Base-by-base conservation (phyloP, 805 yeast genomes). In the Jamesozyma hellenica region DNA sequence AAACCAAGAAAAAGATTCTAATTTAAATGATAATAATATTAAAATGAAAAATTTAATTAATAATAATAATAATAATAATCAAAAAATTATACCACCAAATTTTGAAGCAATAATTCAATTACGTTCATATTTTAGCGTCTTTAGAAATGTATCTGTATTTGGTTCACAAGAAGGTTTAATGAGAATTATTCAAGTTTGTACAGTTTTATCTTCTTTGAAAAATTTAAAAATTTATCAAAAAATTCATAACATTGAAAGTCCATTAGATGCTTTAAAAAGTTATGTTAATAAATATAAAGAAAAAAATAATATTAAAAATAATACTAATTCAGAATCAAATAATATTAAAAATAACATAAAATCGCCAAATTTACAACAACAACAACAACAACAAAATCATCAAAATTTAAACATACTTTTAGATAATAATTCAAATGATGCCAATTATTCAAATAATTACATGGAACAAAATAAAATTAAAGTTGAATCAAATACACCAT, bases 161-260 rank as follows among this genome's bases (percentile, higher is more conserved):
- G 94, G 94, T 1, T 58, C 82, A 7, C 77, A 76, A 39, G 77
- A 73, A 36, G 70, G 70, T 30, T 78, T 82, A 8, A 72, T 83
- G 76, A 65, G 90, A 42, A 68, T 79, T 17, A 61, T 85, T 65
- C 90, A 84, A 58, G 75, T 83, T 3, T 72, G 87, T 34, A 92
- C 83, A 56, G 79, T 81, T 6, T 81, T 86, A 85, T 70, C 87
- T 0, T 75, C 77, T 43, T 67, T 85, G 46, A 71, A 74, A 42
- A 77, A 82, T 11, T 61, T 86, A 42, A 76, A 83, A 76, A 64
- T 68, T 10, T 75, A 68, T 48, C 71, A 82, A 9, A 63, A 65
- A 41, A 59, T 68, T 6, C 64, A 65, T 26, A 67, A 73, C 19
- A 66, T 72, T 3, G 58, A 58, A 5, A 72, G 79, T 27, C 84